Conservation (phyloP, 2,329 filamentous ascomycete species). For the Dactylonectria estremocensis region DNA sequence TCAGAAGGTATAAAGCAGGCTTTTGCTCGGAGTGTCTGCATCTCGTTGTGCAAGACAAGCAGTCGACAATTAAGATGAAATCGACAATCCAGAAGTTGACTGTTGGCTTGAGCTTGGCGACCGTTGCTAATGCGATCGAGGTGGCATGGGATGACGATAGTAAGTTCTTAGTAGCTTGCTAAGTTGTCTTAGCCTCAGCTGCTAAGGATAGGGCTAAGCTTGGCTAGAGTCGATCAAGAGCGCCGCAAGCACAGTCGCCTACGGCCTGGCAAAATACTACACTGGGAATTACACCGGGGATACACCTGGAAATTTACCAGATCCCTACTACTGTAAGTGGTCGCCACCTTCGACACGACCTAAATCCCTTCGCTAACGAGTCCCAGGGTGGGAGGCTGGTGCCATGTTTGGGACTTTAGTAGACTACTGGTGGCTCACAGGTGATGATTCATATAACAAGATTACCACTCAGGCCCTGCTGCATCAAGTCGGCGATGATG, state of each 20-base stretch:
- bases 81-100: no score
- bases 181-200: not conserved
- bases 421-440: conserved; percentile 81
- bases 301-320: conserved; percentile 70
- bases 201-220: not conserved
- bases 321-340: conserved; percentile 75
- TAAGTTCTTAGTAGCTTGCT: not conserved
- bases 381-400: conserved; percentile 77
- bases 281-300: conserved; percentile 73
- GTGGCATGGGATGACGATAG: not conserved
- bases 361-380: conserved; percentile 33
- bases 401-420: conserved; percentile 80
- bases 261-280: conserved; percentile 65
- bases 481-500: conserved; percentile 72
- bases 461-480: conserved; percentile 72
- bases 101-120: not conserved
- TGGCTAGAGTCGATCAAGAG: conserved; percentile 66
- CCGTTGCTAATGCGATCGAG: not conserved
- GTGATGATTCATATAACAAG: conserved; percentile 75
- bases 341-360: conserved; percentile 38
- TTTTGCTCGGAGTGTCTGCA: no score
- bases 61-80: no score
- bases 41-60: no score
- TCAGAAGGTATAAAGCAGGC: no score
- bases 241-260: conserved; percentile 65